phyloP scores from a whole-genome alignment of 2,329 filamentous ascomycete genomes.

The Aspergillus hiratsukae region DNA sequence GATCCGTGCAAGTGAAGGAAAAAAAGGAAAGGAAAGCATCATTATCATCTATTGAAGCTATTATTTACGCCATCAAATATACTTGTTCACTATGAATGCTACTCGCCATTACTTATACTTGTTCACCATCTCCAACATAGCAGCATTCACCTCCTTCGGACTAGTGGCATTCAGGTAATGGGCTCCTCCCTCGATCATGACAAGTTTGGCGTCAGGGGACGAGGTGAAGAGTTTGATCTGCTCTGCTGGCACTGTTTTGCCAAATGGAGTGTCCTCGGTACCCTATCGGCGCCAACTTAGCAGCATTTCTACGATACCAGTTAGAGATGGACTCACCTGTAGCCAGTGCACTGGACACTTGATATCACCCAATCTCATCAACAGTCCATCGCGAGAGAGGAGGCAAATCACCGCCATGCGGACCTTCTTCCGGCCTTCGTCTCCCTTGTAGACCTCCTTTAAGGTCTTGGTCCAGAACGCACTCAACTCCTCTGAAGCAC shows the following conservation, averaged over 20 bases:
- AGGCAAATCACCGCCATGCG: constrained; percentile 50
- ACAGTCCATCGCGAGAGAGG: constrained; percentile 46
- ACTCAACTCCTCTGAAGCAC: constrained; percentile 31
- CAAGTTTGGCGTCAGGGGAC: constrained; percentile 40
- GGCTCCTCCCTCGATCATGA: constrained; percentile 44
- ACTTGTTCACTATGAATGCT: constrained; percentile 20
- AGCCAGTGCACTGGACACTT: constrained; percentile 50
- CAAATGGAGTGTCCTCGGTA: constrained; percentile 15
- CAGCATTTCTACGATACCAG: background rate
- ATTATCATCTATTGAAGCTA: background rate
- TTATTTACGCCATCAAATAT: constrained; percentile 8
- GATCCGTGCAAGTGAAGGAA: background rate
- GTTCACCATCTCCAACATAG: constrained; percentile 21
- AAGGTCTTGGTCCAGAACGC: constrained; percentile 45
- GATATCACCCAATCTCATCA: constrained; percentile 44
- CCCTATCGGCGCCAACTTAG: constrained; percentile 2
- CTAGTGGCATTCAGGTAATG: constrained; percentile 49
- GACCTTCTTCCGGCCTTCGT: constrained; percentile 45
- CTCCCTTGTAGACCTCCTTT: constrained; percentile 45
- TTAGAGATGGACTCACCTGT: constrained; percentile 30
- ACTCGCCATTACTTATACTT: constrained; percentile 15
- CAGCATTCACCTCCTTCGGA: constrained; percentile 40
- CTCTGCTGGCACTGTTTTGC: constrained; percentile 21
- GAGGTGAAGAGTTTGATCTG: constrained; percentile 48
- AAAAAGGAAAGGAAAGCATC: background rate